Evolutionary conservation across 2,329 filamentous ascomycete genomes (phyloP).

Genomic region (Aschersonia sp.): DNA sequence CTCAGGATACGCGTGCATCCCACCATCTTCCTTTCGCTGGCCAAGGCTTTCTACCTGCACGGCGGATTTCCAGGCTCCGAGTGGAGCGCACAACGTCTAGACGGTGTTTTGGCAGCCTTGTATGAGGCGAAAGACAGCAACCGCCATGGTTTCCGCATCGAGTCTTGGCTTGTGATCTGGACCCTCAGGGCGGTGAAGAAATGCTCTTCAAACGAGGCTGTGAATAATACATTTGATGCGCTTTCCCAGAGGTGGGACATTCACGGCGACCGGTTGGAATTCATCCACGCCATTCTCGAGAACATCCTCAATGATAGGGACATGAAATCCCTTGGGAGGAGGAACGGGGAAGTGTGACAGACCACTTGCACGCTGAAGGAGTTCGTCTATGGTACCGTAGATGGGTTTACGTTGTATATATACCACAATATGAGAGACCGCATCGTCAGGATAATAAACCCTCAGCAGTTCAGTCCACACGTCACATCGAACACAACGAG

Average conservation of each 20-base stretch:
- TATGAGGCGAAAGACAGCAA: conserved; percentile 35
- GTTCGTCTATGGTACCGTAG: neutral
- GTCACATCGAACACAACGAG: too few relatives aligned
- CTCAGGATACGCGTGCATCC: conserved; percentile 57
- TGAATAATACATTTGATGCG: conserved; percentile 39
- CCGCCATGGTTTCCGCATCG: conserved; percentile 33
- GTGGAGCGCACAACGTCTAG: conserved; percentile 61
- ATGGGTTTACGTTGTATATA: neutral
- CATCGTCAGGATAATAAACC: too few relatives aligned
- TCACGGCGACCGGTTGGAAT: conserved; percentile 22
- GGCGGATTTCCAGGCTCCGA: conserved; percentile 48
- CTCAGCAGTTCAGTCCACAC: too few relatives aligned
- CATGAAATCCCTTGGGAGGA: conserved; percentile 13
- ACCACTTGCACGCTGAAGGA: neutral
- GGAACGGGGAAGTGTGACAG: neutral
- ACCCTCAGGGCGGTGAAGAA: conserved; percentile 48
- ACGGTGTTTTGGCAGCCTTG: conserved; percentile 52
- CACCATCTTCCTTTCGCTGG: conserved; percentile 63
- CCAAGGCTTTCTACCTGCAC: conserved; percentile 67
- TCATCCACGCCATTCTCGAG: conserved; percentile 31
- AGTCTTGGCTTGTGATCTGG: conserved; percentile 47
- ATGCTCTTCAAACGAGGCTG: conserved; percentile 35
- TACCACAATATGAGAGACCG: too few relatives aligned
- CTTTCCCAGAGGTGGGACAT: conserved; percentile 34
- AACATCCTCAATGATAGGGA: conserved; percentile 22